phyloP scores from a whole-genome alignment of 2,329 filamentous ascomycete genomes.

The Hypoxylon sp. region DNA sequence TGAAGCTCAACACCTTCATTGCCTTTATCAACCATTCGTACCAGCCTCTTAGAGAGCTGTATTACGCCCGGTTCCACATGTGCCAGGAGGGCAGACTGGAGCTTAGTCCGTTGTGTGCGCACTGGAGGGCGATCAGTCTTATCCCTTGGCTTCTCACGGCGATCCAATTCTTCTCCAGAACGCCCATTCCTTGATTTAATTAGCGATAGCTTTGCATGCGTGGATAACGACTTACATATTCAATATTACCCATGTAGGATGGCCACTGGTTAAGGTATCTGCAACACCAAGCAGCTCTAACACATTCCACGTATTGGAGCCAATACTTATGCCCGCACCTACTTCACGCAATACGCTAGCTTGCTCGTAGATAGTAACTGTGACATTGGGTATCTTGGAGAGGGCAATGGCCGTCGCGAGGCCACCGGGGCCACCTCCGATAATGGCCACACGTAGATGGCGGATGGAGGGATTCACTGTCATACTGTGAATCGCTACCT shows the following conservation, averaged over 20 bases:
- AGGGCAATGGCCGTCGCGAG: slow-evolving; percentile 63
- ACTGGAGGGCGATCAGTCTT: slow-evolving; percentile 36
- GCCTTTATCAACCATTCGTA: slow-evolving; percentile 57
- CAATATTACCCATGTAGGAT: slow-evolving; percentile 47
- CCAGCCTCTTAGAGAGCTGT: slow-evolving; percentile 62
- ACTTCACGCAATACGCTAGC: slow-evolving; percentile 62
- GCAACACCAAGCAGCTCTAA: slow-evolving; percentile 63
- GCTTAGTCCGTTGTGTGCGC: slow-evolving; percentile 54
- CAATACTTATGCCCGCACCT: slow-evolving; percentile 64
- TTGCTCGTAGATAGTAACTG: slow-evolving; percentile 63
- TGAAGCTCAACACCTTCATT: slow-evolving; percentile 57
- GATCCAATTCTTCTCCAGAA: slow-evolving; percentile 50
- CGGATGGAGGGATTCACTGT: slow-evolving; percentile 41
- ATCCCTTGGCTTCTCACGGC: slow-evolving; percentile 43
- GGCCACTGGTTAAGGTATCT: slow-evolving; percentile 51
- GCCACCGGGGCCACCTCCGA: slow-evolving; percentile 49
- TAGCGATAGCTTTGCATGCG: slow-evolving; percentile 4
- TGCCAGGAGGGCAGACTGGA: slow-evolving; percentile 65
- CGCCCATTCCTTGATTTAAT: slow-evolving; percentile 49
- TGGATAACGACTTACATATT: slow-evolving; percentile 46
- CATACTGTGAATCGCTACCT: slow-evolving; percentile 32
- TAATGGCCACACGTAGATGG: slow-evolving; percentile 47
- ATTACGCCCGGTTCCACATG: slow-evolving; percentile 62
- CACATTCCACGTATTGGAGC: slow-evolving; percentile 64
- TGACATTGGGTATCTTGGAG: slow-evolving; percentile 58